Percentiles rank a stretch among this genome's conserved stretches.
Evolutionary conservation across 805 yeast species (phyloP).

Genomic region (Jamesozyma hellenica): DNA sequence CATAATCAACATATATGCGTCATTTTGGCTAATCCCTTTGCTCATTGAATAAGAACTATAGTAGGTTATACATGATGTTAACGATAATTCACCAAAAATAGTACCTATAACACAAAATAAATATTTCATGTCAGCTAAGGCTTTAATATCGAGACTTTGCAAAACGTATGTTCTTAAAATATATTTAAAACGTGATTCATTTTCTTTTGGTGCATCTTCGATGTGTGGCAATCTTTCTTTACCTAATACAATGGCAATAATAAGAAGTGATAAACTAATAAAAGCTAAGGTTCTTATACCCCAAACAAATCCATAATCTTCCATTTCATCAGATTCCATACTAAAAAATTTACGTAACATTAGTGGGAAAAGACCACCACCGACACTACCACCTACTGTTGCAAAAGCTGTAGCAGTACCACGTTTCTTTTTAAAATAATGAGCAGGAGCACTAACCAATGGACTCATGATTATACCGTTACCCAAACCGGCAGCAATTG

Average conservation of each 20-base stretch:
- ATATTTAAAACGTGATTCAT: conserved; percentile 14
- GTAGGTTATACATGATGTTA: conserved; percentile 38
- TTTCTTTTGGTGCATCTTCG: conserved; percentile 15
- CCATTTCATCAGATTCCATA: conserved; percentile 17
- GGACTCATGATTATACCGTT: conserved; percentile 50
- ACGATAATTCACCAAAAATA: conserved; percentile 38
- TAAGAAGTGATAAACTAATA: conserved; percentile 31
- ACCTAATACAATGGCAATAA: conserved; percentile 28
- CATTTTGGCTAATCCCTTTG: conserved; percentile 33
- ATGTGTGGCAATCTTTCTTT: conserved; percentile 39
- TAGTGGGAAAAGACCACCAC: conserved; percentile 46
- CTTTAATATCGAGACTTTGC: conserved; percentile 28
- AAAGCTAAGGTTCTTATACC: conserved; percentile 44
- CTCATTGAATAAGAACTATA: conserved; percentile 41
- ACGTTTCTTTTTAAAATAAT: conserved; percentile 50
- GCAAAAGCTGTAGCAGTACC: conserved; percentile 45
- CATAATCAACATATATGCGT: conserved; percentile 38
- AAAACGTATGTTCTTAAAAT: conserved; percentile 22
- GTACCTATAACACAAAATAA: conserved; percentile 35
- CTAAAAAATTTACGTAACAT: conserved; percentile 38
- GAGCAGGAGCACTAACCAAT: conserved; percentile 48
- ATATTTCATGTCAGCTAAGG: conserved; percentile 38
- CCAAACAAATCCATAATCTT: conserved; percentile 41
- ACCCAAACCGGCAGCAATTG: conserved; percentile 46
- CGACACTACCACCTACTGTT: conserved; percentile 43